A percentile compares a stretch with the other conserved stretches of the same genome.
Evolutionary conservation across 2,329 filamentous ascomycete genomes (phyloP).

Genomic region (Zelopaecilomyces penicillatus): DNA sequence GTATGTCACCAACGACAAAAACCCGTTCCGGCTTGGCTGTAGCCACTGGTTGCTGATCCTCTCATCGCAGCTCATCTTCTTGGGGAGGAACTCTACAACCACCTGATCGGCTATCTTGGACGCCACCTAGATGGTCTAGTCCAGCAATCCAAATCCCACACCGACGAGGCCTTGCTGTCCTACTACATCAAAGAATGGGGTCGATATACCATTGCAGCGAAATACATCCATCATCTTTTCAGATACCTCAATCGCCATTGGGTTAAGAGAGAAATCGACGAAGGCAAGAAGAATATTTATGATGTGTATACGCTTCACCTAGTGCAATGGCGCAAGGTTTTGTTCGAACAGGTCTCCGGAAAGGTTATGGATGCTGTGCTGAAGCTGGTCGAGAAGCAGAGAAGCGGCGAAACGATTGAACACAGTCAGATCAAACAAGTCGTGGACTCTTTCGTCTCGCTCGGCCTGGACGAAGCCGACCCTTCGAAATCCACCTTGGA

Average conservation of each 20-base stretch:
- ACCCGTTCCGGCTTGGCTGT: neutral
- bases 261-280: constrained; percentile 98
- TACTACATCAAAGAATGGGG: constrained; percentile 98
- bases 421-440: constrained; percentile 95
- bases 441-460: constrained; percentile 90
- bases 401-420: constrained; percentile 96
- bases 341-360: constrained; percentile 74
- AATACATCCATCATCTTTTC: constrained; percentile 97
- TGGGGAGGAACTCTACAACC: constrained; percentile 91
- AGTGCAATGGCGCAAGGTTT: constrained; percentile 87
- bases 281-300: constrained; percentile 96
- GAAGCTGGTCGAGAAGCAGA: constrained; percentile 92
- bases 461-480: constrained; percentile 89
- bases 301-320: constrained; percentile 96
- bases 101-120: constrained; percentile 78
- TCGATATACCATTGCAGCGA: constrained; percentile 88
- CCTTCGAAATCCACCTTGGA: constrained; percentile 90
- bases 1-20: constrained; percentile 30
- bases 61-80: constrained; percentile 67
- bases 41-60: neutral
- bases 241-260: constrained; percentile 94
- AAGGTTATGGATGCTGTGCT: constrained; percentile 95
- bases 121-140: constrained; percentile 66
- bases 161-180: constrained; percentile 78
- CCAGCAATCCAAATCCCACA: constrained; percentile 65